Base-by-base conservation (phyloP, 73 alveolate species). In the Paramecium biaurelia region DNA sequence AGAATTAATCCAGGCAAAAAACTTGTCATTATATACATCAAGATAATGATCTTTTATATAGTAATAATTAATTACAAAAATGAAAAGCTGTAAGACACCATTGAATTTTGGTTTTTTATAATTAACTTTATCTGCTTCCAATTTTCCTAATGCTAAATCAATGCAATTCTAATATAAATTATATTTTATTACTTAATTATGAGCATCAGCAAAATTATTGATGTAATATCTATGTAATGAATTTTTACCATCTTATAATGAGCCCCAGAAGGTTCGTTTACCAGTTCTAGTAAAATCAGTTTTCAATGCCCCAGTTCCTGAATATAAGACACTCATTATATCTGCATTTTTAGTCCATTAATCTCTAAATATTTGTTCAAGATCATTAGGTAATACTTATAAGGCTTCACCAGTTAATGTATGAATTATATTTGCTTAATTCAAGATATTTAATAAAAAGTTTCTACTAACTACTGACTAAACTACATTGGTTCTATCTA, bases 261-360 rank as follows among this genome's bases (percentile, higher is more conserved):
- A 96, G 1, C 99, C 99, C 47, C 70, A 57, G 14, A 89, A 53
- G 2, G 99, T 97, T 92, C 99, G 89, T 93, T 97, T 98, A 14
- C 99, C 99, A n/a, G 99, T 96, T 90, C 99, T 93, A 1, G 99
- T 98, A 89, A 98, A 98, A 95, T 97, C 99, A 42, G 99, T 97
- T 92, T 98, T 98, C 76, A 97, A 92, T 1, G 99, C 99, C 9
- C 99, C 99, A 23, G 99, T 98, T 11, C 99, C 99, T 21, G 99
- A 86, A 92, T 98, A 98, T 9, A 98, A 92, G 30, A 95, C 85
- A 82, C 99, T 95, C 59, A 97, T 89, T 1, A 89, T 94, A 93
- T 98, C 99, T 4, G 99, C 99, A 86, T 97, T 97, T 45, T 96
- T 93, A 1, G 99, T 97, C 99, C 99, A 98, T 18, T 95, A 94